Evolutionary conservation across 495 filamentous ascomycete genomes (phyloP).

Genomic region (Aspergillus sclerotiicarbonarius): DNA sequence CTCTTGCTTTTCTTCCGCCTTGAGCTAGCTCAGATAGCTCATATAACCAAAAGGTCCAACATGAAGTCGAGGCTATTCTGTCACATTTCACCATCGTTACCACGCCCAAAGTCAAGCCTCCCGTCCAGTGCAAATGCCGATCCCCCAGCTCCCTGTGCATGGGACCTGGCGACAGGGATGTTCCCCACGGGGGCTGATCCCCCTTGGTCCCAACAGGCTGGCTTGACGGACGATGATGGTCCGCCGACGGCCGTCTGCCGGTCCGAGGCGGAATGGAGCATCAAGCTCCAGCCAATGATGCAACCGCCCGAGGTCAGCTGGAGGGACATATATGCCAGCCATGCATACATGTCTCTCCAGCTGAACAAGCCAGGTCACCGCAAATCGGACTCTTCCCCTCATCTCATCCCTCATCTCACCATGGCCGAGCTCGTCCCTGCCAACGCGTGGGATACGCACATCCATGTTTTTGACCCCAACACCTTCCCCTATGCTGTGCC

Average conservation of each 20-base stretch:
- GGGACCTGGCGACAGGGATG: neutral
- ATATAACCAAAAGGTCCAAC: too few species aligned
- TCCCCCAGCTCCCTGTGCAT: neutral
- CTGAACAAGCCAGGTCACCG: neutral
- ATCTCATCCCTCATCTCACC: neutral
- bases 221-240: neutral
- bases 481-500: constrained; percentile 7
- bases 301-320: neutral
- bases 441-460: constrained; percentile 15
- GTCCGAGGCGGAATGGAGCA: neutral
- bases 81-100: neutral
- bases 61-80: neutral
- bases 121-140: neutral
- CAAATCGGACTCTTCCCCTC: neutral
- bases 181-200: neutral
- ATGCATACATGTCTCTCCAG: neutral
- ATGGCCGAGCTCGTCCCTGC: constrained; percentile 9
- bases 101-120: neutral
- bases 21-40: too few species aligned
- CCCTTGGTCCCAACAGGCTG: neutral
- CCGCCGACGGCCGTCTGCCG: neutral
- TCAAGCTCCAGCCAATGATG: neutral
- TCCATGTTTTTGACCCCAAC: constrained; percentile 15
- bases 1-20: too few species aligned
- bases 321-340: neutral